These are phyloP conservation scores for Kodamaea alishanica DNA, from an alignment of 1,139 yeast genomes.

Conservation along the genomic window DNA sequence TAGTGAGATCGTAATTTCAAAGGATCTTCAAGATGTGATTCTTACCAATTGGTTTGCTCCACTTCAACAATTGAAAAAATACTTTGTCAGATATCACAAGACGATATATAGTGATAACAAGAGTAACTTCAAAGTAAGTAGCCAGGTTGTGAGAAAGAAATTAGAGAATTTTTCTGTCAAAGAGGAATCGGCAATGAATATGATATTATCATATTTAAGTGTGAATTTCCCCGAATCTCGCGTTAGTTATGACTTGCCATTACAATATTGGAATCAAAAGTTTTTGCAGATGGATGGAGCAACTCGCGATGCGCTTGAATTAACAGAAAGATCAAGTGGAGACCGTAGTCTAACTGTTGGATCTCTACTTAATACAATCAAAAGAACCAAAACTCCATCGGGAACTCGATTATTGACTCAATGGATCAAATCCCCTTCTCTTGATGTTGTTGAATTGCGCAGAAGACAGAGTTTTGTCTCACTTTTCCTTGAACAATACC, in stretches of 20 bases:
- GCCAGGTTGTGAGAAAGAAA: constrained; percentile 51
- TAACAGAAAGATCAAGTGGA: constrained; percentile 50
- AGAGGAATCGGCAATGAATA: constrained; percentile 44
- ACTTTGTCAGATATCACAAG: constrained; percentile 55
- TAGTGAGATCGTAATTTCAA: constrained; percentile 55
- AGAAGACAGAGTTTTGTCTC: constrained; percentile 62
- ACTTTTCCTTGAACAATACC: constrained; percentile 42
- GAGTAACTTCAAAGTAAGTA: constrained; percentile 40
- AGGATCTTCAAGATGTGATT: constrained; percentile 27
- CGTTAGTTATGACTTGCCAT: constrained; percentile 37
- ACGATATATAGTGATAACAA: constrained; percentile 31
- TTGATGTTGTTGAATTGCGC: constrained; percentile 52
- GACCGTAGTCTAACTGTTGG: constrained; percentile 61
- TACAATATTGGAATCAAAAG: constrained; percentile 39
- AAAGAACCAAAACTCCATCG: constrained; percentile 71
- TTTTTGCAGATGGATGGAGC: constrained; percentile 78
- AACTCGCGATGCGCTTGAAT: constrained; percentile 78
- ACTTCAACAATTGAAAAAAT: constrained; percentile 57
- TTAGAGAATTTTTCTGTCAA: constrained; percentile 51
- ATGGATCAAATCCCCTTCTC: constrained; percentile 82
- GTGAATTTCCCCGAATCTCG: constrained; percentile 41
- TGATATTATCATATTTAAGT: constrained; percentile 38
- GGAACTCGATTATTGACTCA: constrained; percentile 75
- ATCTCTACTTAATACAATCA: constrained; percentile 63
- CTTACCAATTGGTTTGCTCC: constrained; percentile 54